A percentile compares a stretch with the other conserved stretches of the same genome.
Evolutionary conservation across 2,329 filamentous ascomycete genomes (phyloP).

Genomic region (Kalmusia sp.): DNA sequence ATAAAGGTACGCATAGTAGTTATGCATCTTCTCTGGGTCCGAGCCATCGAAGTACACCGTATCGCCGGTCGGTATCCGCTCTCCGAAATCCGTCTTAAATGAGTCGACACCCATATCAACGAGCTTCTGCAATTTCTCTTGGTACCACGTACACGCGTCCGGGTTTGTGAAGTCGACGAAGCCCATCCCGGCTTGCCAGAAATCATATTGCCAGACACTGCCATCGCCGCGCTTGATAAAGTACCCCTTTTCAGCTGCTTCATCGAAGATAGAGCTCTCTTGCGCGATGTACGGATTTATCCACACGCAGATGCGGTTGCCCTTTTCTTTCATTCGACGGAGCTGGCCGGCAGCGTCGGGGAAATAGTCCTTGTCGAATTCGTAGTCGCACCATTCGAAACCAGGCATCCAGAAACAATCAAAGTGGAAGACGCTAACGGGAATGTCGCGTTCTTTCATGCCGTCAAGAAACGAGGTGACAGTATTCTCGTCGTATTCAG

Average conservation of each 20-base stretch:
- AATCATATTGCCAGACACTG: conserved; percentile 21
- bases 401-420: conserved; percentile 22
- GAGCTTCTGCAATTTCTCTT: conserved; percentile 16
- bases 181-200: conserved; percentile 20
- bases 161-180: conserved; percentile 22
- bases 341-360: conserved; percentile 19
- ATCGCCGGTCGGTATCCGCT: conserved; percentile 21
- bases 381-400: conserved; percentile 21
- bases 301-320: conserved; percentile 16
- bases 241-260: conserved; percentile 18
- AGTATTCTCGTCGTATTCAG: conserved; percentile 20
- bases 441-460: conserved; percentile 17
- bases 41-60: conserved; percentile 20
- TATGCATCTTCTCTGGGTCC: conserved; percentile 19
- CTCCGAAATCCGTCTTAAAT: conserved; percentile 22
- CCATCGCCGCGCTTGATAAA: conserved; percentile 18
- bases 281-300: conserved; percentile 22
- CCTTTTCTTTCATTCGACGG: conserved; percentile 14
- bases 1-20: conserved; percentile 21
- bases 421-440: conserved; percentile 21
- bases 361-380: conserved; percentile 19
- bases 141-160: conserved; percentile 18
- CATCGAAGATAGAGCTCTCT: conserved; percentile 19
- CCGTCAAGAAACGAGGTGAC: conserved; percentile 19
- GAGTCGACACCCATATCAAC: conserved; percentile 20